Conservation (phyloP, 148 eudicot genomes). For the Chenopodium quinoa region DNA sequence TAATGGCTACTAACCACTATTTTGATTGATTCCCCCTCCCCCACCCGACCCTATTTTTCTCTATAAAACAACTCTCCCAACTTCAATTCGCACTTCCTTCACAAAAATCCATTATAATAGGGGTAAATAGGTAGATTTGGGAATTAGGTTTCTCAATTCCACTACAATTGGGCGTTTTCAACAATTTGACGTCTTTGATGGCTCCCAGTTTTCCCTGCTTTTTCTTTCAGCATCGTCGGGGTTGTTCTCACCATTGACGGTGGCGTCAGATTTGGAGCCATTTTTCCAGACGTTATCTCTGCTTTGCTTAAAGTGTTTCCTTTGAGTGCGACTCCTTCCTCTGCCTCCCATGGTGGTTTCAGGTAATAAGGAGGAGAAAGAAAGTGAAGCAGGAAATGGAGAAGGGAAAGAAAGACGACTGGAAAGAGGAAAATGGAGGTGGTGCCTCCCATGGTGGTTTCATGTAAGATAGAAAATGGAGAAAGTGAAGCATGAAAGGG, state of each 20-base stretch:
- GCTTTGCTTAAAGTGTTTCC: slow-evolving; percentile 69
- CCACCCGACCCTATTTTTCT: too few relatives aligned
- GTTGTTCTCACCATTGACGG: not conserved
- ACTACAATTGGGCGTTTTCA: too few relatives aligned
- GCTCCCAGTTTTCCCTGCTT: slow-evolving; percentile 50
- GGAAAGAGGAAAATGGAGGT: not conserved
- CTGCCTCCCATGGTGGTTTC: slow-evolving; percentile 56
- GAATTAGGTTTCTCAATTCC: too few relatives aligned
- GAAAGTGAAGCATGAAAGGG: too few relatives aligned
- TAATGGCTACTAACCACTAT: too few relatives aligned
- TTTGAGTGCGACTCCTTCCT: slow-evolving; percentile 79
- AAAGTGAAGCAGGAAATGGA: not conserved
- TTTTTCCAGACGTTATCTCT: slow-evolving; percentile 85
- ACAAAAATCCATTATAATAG: too few relatives aligned
- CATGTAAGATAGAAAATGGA: too few relatives aligned
- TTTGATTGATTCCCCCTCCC: too few relatives aligned
- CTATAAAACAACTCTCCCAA: too few relatives aligned
- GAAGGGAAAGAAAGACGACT: not conserved
- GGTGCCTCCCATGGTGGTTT: too few relatives aligned
- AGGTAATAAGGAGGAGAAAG: slow-evolving; percentile 4
- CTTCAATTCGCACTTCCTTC: too few relatives aligned
- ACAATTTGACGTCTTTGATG: slow-evolving; percentile 36
- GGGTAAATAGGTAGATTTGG: too few relatives aligned
- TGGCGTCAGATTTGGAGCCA: slow-evolving; percentile 36
- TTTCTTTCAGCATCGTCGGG: slow-evolving; percentile 7